Conservation (phyloP, 2,329 filamentous ascomycete species). For the Fusarium buharicum region DNA sequence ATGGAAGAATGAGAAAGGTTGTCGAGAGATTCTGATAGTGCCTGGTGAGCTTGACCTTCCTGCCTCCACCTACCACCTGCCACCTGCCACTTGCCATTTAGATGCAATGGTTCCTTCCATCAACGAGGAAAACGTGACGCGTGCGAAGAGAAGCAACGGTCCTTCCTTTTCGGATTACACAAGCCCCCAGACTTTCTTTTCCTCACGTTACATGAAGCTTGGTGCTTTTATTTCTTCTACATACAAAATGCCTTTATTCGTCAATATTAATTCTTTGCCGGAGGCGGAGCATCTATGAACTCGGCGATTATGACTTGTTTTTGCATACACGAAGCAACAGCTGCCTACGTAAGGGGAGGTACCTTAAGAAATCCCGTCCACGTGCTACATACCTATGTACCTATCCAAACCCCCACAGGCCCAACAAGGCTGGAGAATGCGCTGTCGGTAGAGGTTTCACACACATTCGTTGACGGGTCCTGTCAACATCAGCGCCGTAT, state of each 20-base stretch:
- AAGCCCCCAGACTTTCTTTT: neutral
- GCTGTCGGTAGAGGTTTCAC: constrained; percentile 44
- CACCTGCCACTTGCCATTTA: no score
- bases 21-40: no score
- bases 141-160: neutral
- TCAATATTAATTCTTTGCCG: constrained; percentile 14
- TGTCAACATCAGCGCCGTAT: constrained; percentile 23
- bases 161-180: neutral
- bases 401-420: constrained; percentile 33
- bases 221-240: constrained; percentile 4
- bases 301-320: constrained; percentile 36
- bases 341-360: constrained; percentile 21
- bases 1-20: no score
- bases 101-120: neutral
- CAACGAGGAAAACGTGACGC: neutral
- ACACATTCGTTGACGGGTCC: constrained; percentile 33
- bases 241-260: neutral
- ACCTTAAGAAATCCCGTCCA: no score
- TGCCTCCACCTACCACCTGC: no score
- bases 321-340: constrained; percentile 42
- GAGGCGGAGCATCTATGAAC: constrained; percentile 26
- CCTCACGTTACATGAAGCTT: constrained; percentile 1
- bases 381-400: no score
- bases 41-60: no score
- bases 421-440: constrained; percentile 41